These are phyloP conservation scores for Jackrogersella multiformis DNA, from an alignment of 495 filamentous ascomycete species.

Conservation along the genomic window DNA sequence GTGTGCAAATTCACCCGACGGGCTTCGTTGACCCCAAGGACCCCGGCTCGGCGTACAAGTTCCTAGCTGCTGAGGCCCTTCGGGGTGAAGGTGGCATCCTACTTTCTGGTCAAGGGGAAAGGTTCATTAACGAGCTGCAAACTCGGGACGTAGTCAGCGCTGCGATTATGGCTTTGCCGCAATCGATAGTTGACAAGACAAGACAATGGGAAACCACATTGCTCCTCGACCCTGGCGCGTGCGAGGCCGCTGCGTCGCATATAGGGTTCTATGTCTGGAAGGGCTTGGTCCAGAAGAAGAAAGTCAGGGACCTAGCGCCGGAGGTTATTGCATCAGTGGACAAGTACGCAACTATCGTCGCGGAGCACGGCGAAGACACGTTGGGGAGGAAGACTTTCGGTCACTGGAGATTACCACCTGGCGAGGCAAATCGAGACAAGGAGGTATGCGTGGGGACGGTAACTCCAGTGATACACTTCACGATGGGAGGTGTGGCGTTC, in stretches of 20 bases:
- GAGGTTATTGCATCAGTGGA: slow-evolving; percentile 52
- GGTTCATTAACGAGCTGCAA: slow-evolving; percentile 68
- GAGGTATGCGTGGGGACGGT: slow-evolving; percentile 64
- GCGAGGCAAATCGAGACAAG: slow-evolving; percentile 53
- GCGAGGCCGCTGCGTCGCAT: slow-evolving; percentile 59
- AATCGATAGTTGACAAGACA: slow-evolving; percentile 10
- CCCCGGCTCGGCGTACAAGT: slow-evolving; percentile 55
- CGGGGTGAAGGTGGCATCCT: slow-evolving; percentile 67
- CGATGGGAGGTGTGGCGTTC: slow-evolving; percentile 65
- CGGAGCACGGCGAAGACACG: slow-evolving; percentile 47
- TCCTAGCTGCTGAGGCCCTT: slow-evolving; percentile 69
- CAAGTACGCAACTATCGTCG: slow-evolving; percentile 53
- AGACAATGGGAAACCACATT: slow-evolving; percentile 65
- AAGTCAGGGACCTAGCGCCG: slow-evolving; percentile 57
- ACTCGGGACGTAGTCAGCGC: slow-evolving; percentile 63
- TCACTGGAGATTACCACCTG: slow-evolving; percentile 59
- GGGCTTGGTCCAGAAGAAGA: slow-evolving; percentile 62
- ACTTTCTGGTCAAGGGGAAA: slow-evolving; percentile 50
- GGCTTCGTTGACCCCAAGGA: slow-evolving; percentile 73
- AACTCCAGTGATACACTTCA: slow-evolving; percentile 69
- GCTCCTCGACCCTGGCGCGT: slow-evolving; percentile 66
- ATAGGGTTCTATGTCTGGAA: slow-evolving; percentile 69
- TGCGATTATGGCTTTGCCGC: slow-evolving; percentile 54
- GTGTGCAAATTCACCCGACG: slow-evolving; percentile 71
- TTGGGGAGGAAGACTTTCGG: slow-evolving; percentile 61